Evolutionary conservation across 2,329 filamentous ascomycete species (phyloP), one percentile per base, ranked within the genome.

Genomic region (Zarea fungicola): DNA sequence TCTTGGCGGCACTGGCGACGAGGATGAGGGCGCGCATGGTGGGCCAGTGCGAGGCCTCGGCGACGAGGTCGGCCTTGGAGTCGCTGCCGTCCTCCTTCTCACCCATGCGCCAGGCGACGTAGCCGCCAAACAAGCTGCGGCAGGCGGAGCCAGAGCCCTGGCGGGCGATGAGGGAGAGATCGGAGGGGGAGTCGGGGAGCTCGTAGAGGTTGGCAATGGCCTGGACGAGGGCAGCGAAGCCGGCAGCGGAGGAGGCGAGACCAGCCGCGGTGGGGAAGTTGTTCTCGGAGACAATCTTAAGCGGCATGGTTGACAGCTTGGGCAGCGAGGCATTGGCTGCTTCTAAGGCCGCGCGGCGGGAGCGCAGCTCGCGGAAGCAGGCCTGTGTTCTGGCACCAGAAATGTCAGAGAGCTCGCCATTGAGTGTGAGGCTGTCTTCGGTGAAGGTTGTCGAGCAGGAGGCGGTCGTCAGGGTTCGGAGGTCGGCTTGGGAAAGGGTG

Each of bases 251-350:
- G 16, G 80, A 85, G 4, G 84, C 84, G 14, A 99, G 83, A 6
- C 93, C 93, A 5, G 93, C 93, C 22, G 93, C 93, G 3, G 93
- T 99, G 55, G 93, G 93, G 78, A 99, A 99, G 78, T 99, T 99
- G 79, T 99, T 99, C 74, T 93, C 87, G 50, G 88, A 93, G 49
- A 96, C 90, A 56, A 99, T 85, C 59, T 85, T 87, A 53, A 99
- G 81, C 28, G 87, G 83, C 61, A 87, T 76, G 44, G 76, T 65
- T 10, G 89, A 87, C 50, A 99, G 82, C 67, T 87, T 89, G 36
- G 92, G 89, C n/a, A 96, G 78, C 19, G 81, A 83, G 0, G 83
- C 59, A 65, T 96, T 75, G 53, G 77, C 69, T 29, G 75, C 73
- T 69, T 99, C 93, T 61, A 97, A 76, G 21, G 81, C 75, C 45